Evolutionary conservation across 805 yeast genomes (phyloP), one percentile per base, ranked within the genome.

Genomic region (Clavispora santaluciae): DNA sequence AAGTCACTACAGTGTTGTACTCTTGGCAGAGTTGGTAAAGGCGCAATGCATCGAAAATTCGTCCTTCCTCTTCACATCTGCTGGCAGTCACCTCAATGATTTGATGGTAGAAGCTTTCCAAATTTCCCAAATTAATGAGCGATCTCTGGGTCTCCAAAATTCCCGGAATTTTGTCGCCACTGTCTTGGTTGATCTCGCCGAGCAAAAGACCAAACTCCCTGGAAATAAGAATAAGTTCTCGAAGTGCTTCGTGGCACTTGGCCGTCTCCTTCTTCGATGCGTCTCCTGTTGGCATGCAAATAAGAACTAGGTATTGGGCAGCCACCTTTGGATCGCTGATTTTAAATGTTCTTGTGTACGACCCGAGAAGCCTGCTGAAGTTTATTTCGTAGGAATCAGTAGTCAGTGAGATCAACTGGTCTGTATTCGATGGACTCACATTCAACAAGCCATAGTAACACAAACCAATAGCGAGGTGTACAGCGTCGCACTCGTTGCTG

Each of bases 1-100:
- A 74, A 1, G 75, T 61, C 7, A 91, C 75, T 11, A 88, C 97
- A 22, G 84, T 81, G 56, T 85, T 84, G 59, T 84, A 84, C 51
- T 90, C 95, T 62, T 86, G 95, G 36, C 95, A 79, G 49, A 91
- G 74, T 63, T 90, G 96, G 59, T 86, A 91, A 40, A 93, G 72
- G 42, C 86, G 69, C 45, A 93, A 75, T 15, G 96, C 86, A 56
- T 93, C 98, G 46, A 83, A 79, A 11, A 79, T 73, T 55, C 95
- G 75, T 6, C 97, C 97, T 54, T 90, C 98, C 51, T 87, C 93
- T 54, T 86, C 93, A 12, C 96, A 95, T 50, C 79, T 79, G 33
- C 73, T 73, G 3, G 97, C 97, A 22, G 95, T 89, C 44, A 79
- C 80, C 57, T 85, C 95, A 3, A 93, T 82, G 31, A 91, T 88